Evolutionary conservation across 208 protist species (phyloP).

Genomic region (Wallacemonas collosoma): DNA sequence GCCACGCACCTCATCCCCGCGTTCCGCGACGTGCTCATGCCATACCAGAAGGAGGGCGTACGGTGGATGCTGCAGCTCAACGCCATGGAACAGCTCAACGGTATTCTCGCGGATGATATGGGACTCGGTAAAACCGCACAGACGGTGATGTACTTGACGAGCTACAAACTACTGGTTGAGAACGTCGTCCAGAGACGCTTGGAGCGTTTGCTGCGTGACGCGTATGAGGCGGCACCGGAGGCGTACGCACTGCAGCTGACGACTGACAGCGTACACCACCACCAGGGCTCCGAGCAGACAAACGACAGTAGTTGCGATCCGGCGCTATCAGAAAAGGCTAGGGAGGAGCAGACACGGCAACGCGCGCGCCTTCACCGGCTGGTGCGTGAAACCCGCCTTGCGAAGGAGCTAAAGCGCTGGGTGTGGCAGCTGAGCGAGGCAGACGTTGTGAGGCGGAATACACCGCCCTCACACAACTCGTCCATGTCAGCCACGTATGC

Average conservation of each 20-base stretch:
- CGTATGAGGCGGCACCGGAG: conserved; percentile 5
- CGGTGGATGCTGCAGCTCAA: conserved; percentile 96
- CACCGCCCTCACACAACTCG: not conserved
- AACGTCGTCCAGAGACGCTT: conserved; percentile 21
- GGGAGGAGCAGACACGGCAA: not conserved
- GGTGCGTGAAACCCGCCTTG: conserved; percentile 14
- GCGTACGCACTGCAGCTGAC: not conserved
- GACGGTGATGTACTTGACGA: conserved; percentile 75
- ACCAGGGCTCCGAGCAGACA: not conserved
- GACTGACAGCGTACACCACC: not conserved
- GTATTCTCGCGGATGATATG: conserved; percentile 97
- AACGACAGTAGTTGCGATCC: not conserved
- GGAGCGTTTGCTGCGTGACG: conserved; percentile 5
- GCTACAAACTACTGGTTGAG: conserved; percentile 56
- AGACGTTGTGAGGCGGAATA: not conserved
- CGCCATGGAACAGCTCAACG: conserved; percentile 88
- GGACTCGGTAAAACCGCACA: conserved; percentile 92
- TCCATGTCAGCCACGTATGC: conserved; percentile 3
- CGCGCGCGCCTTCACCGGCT: not conserved
- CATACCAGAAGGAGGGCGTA: conserved; percentile 96
- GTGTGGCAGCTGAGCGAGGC: conserved; percentile 32
- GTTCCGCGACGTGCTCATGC: conserved; percentile 65
- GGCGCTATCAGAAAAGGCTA: not conserved
- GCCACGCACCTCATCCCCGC: conserved; percentile 26
- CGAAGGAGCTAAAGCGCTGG: conserved; percentile 45